A percentile compares a stretch with the other conserved stretches of the same genome.
Conservation (phyloP, 2,329 filamentous ascomycete genomes). For the Neopestalotiopsis sp. region DNA sequence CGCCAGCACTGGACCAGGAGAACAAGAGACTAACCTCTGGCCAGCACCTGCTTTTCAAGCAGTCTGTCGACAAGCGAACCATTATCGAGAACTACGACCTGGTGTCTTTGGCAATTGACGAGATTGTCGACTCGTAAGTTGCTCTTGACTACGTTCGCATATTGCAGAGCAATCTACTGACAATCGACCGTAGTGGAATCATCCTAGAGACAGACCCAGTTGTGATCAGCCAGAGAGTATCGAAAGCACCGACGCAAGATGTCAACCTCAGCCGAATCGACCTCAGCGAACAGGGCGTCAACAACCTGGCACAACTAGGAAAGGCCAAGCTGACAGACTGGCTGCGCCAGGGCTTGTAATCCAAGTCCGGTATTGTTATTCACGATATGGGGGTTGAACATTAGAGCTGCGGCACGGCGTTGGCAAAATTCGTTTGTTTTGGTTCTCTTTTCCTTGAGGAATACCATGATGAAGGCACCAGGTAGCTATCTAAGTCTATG, state of each 20-base stretch:
- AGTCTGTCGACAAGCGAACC: conserved; percentile 95
- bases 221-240: conserved; percentile 90
- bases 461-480: conserved; percentile 28
- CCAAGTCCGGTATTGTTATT: background rate
- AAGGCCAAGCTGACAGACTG: conserved; percentile 91
- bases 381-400: background rate
- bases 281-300: conserved; percentile 91
- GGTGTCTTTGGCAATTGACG: conserved; percentile 90
- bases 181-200: conserved; percentile 62
- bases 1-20: conserved; percentile 9
- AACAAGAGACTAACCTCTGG: background rate
- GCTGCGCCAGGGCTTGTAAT: conserved; percentile 81
- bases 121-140: conserved; percentile 79
- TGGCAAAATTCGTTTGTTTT: conserved; percentile 30
- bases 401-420: conserved; percentile 30
- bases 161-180: background rate
- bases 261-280: conserved; percentile 93
- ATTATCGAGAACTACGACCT: conserved; percentile 99
- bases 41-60: conserved; percentile 56
- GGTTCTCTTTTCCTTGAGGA: conserved; percentile 27
- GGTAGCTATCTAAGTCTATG: conserved; percentile 27
- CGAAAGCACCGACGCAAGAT: conserved; percentile 89
- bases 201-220: conserved; percentile 97
- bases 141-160: background rate
- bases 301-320: conserved; percentile 93